These are phyloP conservation scores for Orbilia javanica DNA, from an alignment of 2,329 filamentous ascomycete species.

Conservation along the genomic window DNA sequence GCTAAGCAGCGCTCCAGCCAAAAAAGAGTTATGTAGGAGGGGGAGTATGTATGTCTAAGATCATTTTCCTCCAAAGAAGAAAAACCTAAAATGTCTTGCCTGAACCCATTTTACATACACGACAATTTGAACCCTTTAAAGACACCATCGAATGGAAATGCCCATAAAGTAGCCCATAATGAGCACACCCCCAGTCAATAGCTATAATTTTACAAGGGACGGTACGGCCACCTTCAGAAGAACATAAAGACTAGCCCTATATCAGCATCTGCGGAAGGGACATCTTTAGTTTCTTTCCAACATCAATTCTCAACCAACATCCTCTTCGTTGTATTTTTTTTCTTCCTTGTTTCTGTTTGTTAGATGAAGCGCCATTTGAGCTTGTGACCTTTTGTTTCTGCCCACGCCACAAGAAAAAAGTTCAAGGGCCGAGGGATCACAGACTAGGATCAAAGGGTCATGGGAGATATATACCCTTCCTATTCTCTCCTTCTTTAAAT, in stretches of 20 bases:
- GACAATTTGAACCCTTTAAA: background rate
- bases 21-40: too few relatives aligned
- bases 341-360: background rate
- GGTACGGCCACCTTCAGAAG: background rate
- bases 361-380: slow-evolving; percentile 14
- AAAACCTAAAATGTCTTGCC: slow-evolving; percentile 38
- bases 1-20: background rate
- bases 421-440: background rate
- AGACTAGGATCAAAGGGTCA: background rate
- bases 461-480: slow-evolving; percentile 44
- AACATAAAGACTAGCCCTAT: slow-evolving; percentile 35
- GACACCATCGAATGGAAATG: slow-evolving; percentile 13
- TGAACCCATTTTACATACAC: background rate
- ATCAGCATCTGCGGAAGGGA: slow-evolving; percentile 43
- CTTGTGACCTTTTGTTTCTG: slow-evolving; percentile 19
- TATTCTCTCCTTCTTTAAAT: slow-evolving; percentile 8
- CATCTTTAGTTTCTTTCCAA: background rate
- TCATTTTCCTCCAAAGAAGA: slow-evolving; percentile 1
- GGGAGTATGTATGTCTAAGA: slow-evolving; percentile 44
- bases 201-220: background rate
- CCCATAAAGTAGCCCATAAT: background rate
- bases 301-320: slow-evolving; percentile 22
- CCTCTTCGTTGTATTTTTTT: background rate
- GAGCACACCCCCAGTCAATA: background rate
- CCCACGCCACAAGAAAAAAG: background rate